These are phyloP conservation scores for Vitis amurensis DNA, from an alignment of 164 flowering plant species.

Conservation along the genomic window DNA sequence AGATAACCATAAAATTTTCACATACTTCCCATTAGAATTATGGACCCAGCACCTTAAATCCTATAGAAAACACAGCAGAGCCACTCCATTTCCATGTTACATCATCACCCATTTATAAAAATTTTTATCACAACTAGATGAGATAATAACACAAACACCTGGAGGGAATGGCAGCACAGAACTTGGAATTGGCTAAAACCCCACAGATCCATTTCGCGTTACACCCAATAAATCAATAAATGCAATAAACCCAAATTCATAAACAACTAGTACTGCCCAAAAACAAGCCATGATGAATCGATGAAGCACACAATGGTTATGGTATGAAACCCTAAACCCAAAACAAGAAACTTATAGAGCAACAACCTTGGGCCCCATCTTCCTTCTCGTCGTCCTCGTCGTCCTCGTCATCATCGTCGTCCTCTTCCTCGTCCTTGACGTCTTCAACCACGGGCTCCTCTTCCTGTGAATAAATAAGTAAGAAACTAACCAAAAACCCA, in stretches of 20 bases:
- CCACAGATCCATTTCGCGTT: no score
- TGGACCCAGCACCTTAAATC: no score
- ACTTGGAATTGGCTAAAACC: no score
- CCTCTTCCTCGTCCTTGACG: conserved; percentile 47
- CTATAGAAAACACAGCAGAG: no score
- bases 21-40: no score
- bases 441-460: conserved; percentile 40
- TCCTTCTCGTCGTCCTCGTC: conserved; percentile 66
- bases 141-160: no score
- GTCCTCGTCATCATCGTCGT: conserved; percentile 63
- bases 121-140: no score
- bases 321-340: background rate
- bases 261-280: background rate
- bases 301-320: background rate
- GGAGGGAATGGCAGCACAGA: no score
- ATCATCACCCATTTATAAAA: no score
- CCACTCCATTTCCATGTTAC: no score
- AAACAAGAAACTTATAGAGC: background rate
- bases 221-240: background rate
- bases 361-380: conserved; percentile 46
- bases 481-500: background rate
- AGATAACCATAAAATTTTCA: no score
- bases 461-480: conserved; percentile 10
- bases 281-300: background rate
- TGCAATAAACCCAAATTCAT: background rate